Percentiles rank a stretch among this genome's conserved stretches.
These are phyloP conservation scores for Ustilago esculenta DNA, from an alignment of 1,284 basidiomycete species.

Conservation along the genomic window DNA sequence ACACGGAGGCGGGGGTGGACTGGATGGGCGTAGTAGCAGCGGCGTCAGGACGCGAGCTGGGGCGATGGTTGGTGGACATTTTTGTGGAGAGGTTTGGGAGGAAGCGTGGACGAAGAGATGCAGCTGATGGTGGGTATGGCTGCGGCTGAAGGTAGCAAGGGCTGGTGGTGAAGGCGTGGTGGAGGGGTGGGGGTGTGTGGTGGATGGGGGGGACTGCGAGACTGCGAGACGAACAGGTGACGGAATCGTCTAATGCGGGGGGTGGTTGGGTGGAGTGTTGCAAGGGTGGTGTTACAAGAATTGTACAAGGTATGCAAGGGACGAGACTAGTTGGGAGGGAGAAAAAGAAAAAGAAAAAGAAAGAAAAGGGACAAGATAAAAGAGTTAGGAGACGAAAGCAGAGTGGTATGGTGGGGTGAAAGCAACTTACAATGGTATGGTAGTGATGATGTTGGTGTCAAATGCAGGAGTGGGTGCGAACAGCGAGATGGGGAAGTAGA, in stretches of 20 bases:
- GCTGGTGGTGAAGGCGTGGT: not conserved
- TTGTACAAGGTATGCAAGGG: constrained; percentile 46
- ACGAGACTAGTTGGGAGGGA: constrained; percentile 20
- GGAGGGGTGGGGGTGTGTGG: not conserved
- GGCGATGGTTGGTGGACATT: constrained; percentile 23
- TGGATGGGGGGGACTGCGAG: no score
- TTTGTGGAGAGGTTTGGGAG: no score
- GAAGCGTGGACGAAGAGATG: no score
- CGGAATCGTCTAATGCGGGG: constrained; percentile 20
- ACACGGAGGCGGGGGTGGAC: constrained; percentile 33
- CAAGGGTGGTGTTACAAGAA: constrained; percentile 47
- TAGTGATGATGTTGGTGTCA: constrained; percentile 12
- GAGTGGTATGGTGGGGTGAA: not conserved
- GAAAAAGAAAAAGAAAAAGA: no score
- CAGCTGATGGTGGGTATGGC: no score
- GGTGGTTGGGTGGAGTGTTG: constrained; percentile 13
- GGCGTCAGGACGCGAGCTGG: constrained; percentile 9
- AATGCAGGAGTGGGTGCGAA: constrained; percentile 35
- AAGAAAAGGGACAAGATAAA: no score
- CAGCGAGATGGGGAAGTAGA: constrained; percentile 17
- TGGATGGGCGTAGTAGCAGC: constrained; percentile 11
- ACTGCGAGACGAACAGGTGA: not conserved
- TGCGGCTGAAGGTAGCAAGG: no score
- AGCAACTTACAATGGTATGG: constrained; percentile 34
- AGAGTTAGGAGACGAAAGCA: not conserved